Conservation (phyloP, 805 yeast species). For the Myxozyma kluyveri region DNA sequence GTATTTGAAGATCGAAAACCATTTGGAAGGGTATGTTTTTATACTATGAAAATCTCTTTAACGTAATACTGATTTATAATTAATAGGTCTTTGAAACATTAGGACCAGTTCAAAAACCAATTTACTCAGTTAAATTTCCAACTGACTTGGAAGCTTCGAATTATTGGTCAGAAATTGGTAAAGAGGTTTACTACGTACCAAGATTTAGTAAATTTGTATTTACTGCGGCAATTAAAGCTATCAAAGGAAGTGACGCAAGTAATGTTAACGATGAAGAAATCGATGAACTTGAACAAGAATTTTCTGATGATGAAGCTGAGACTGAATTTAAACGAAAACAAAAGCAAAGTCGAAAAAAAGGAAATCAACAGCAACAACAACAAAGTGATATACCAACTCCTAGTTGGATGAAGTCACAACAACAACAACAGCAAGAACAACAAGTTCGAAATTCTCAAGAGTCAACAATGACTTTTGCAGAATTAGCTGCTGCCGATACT, state of each 20-base stretch:
- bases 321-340: constrained; percentile 55
- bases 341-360: constrained; percentile 55
- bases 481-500: constrained; percentile 23
- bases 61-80: not conserved
- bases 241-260: constrained; percentile 92
- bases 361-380: constrained; percentile 35
- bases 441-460: not conserved
- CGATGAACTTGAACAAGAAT: constrained; percentile 68
- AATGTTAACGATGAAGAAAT: constrained; percentile 93
- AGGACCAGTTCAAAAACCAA: constrained; percentile 80
- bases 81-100: constrained; percentile 58
- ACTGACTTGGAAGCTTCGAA: constrained; percentile 48
- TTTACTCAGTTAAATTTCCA: constrained; percentile 70
- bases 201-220: constrained; percentile 75
- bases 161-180: constrained; percentile 45
- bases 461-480: constrained; percentile 17
- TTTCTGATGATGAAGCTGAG: constrained; percentile 86
- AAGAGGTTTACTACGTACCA: constrained; percentile 69
- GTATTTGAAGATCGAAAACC: constrained; percentile 70
- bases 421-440: not conserved
- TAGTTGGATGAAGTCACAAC: not conserved
- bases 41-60: not conserved
- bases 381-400: not conserved
- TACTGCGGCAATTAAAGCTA: constrained; percentile 64
- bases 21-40: constrained; percentile 63